Evolutionary conservation across 352 stramenopile species (phyloP), one percentile per base, ranked within the genome.

Genomic region (Phytopythium litorale): DNA sequence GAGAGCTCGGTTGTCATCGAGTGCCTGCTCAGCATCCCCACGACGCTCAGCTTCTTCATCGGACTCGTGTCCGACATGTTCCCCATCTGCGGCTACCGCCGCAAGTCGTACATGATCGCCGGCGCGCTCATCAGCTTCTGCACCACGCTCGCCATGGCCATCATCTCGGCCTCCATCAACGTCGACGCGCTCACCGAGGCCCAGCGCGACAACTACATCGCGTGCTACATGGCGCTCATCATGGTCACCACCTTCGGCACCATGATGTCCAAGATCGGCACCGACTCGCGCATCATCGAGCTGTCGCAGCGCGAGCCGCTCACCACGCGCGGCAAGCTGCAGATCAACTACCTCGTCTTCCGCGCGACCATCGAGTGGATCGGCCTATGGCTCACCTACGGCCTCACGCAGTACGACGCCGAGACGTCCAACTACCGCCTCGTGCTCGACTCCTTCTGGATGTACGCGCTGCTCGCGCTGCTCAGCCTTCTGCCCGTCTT

Each of bases 81-180:
- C 49, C 90, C 92, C 7, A 93, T 98, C 61, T 75, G 67, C 40
- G 86, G 89, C 49, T 94, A 89, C 67, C 89, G 86, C 8, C 79
- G 90, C 53, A 97, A 97, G 75, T 90, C 89, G 21, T 97, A 98
- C 72, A 97, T 97, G 75, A 79, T 95, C 32, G 69, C 89, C 13
- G 92, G 92, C 55, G 79, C 68, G 25, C 19, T 78, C 30, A 19
- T 92, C 18, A 84, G 72, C 52, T 85, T 89, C 50, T 35, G 75
- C 49, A 82, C 79, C 65, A 78, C 78, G 28, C 73, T 81, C 51
- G 72, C 75, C 1, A 66, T 94, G 37, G 73, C 76, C 35, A 75
- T 81, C 58, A 66, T 82, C 59, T 81, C 82, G 43, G 76, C 79
- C 46, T 75, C 67, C 2, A 63, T 71, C 56, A 72, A 75, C 28